These are phyloP conservation scores for Salvia hispanica DNA, from an alignment of 257 asterid species.

Conservation along the genomic window DNA sequence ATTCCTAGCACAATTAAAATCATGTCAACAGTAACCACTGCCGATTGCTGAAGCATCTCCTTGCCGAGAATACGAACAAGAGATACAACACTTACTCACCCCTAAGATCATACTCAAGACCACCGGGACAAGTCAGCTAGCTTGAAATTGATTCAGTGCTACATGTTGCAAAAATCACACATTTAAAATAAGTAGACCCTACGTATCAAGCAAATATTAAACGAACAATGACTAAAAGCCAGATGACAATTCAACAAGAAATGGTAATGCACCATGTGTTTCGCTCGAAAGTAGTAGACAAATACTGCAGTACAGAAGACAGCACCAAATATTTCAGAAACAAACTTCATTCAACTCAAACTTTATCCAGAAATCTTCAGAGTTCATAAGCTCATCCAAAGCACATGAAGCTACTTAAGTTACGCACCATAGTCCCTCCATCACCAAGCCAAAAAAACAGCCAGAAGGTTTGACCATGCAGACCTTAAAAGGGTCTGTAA, in stretches of 20 bases:
- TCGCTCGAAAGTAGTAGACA: conserved; percentile 19
- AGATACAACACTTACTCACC: conserved; percentile 38
- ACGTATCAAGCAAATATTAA: conserved; percentile 34
- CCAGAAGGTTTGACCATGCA: conserved; percentile 22
- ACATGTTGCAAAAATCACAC: conserved; percentile 30
- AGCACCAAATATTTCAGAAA: conserved; percentile 20
- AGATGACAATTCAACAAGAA: conserved; percentile 32
- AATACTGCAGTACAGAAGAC: conserved; percentile 11
- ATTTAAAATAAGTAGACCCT: conserved; percentile 22
- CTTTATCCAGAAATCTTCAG: conserved; percentile 28
- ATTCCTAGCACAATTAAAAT: conserved; percentile 48
- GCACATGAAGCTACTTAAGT: conserved; percentile 23
- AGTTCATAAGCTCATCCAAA: conserved; percentile 20
- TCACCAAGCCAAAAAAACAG: conserved; percentile 19
- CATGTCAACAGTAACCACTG: conserved; percentile 45
- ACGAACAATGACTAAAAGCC: conserved; percentile 25
- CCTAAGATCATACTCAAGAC: conserved; percentile 32
- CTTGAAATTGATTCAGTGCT: conserved; percentile 32
- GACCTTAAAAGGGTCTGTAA: conserved; percentile 12
- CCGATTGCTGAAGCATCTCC: conserved; percentile 52
- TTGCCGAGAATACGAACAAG: conserved; percentile 45
- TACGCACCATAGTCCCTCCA: conserved; percentile 32
- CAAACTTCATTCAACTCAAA: conserved; percentile 36
- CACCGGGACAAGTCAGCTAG: conserved; percentile 28
- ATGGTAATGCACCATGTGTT: conserved; percentile 23